Evolutionary conservation across 352 stramenopile species (phyloP).

Genomic region (Phytopythium vexans): DNA sequence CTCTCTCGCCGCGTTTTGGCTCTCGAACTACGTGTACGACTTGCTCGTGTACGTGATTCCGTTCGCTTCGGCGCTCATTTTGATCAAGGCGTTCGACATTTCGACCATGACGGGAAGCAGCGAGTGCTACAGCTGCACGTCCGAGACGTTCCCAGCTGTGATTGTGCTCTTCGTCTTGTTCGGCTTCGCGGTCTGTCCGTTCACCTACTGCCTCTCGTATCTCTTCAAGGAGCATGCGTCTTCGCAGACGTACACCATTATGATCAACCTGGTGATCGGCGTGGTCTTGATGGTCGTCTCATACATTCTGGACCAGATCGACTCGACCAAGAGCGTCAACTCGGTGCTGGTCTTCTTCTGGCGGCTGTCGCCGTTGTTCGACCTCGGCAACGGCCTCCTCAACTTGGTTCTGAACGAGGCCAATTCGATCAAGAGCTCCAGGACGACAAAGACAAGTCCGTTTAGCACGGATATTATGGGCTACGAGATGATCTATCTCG

Average conservation of each 20-base stretch:
- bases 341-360: conserved; percentile 61
- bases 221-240: no score
- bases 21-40: conserved; percentile 94
- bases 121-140: no score
- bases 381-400: conserved; percentile 40
- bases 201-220: no score
- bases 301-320: conserved; percentile 45
- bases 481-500: conserved; percentile 52
- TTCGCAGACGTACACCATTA: conserved; percentile 67
- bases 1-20: conserved; percentile 92
- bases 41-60: conserved; percentile 89
- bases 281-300: conserved; percentile 57
- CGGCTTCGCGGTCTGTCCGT: no score
- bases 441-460: conserved; percentile 38
- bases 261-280: conserved; percentile 62
- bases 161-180: no score
- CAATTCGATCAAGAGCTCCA: conserved; percentile 13
- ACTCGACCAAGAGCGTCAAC: conserved; percentile 41
- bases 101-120: conserved; percentile 48
- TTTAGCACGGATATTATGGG: conserved; percentile 57
- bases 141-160: no score
- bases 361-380: conserved; percentile 61
- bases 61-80: conserved; percentile 29
- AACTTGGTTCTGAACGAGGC: conserved; percentile 38
- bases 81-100: conserved; percentile 53